Evolutionary conservation across 164 flowering plant genomes (phyloP).

Genomic region (Taxillus chinensis): DNA sequence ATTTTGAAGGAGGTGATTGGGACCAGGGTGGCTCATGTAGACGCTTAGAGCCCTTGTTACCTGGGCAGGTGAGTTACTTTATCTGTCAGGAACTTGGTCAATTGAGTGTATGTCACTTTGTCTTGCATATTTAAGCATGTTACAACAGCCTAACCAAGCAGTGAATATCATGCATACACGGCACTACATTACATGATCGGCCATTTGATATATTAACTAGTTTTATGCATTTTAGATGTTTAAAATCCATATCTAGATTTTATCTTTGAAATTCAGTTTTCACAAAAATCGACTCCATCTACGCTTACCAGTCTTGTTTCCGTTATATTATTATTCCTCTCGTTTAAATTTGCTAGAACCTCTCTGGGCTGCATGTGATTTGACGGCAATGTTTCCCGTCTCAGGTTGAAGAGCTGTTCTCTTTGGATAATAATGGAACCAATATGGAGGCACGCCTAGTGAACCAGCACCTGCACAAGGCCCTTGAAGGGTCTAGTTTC

Average conservation of each 20-base stretch:
- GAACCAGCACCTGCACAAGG: slow-evolving; percentile 61
- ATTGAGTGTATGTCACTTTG: background rate
- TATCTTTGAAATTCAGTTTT: no score
- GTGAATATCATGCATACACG: no score
- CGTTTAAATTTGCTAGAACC: no score
- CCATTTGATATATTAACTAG: no score
- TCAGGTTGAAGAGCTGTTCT: slow-evolving; percentile 67
- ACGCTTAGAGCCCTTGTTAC: slow-evolving; percentile 46
- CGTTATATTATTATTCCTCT: no score
- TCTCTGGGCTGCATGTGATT: no score
- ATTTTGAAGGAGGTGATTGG: slow-evolving; percentile 99
- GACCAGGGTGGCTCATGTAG: slow-evolving; percentile 88
- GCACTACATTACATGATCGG: no score
- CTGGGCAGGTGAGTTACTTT: slow-evolving; percentile 37
- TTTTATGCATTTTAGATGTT: no score
- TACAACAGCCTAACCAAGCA: no score
- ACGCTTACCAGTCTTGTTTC: no score
- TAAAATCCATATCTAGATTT: no score
- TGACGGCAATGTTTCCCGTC: background rate
- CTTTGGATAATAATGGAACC: slow-evolving; percentile 57
- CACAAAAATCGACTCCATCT: no score
- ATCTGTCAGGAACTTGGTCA: background rate
- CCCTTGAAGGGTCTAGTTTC: slow-evolving; percentile 54
- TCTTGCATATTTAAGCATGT: background rate
- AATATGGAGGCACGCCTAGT: slow-evolving; percentile 74